phyloP scores from a whole-genome alignment of 768 basidiomycete species.

The Tricholoma saponaceum region DNA sequence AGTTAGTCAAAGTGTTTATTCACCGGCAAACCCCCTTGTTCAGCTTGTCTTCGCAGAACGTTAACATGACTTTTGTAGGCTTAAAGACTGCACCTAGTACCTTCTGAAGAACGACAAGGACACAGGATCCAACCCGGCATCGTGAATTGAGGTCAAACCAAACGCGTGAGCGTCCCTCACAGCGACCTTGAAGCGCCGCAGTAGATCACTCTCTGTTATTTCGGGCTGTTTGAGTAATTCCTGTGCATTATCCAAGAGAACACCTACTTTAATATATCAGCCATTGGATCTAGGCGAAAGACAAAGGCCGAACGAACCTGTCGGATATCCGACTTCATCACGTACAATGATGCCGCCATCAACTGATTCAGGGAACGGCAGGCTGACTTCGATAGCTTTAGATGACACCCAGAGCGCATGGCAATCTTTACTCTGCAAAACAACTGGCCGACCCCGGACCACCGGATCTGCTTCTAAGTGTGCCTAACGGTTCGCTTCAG shows the following conservation, averaged over 20 bases:
- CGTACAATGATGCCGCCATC: slow-evolving; percentile 82
- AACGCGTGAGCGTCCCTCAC: slow-evolving; percentile 62
- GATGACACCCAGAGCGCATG: slow-evolving; percentile 87
- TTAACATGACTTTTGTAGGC: slow-evolving; percentile 6
- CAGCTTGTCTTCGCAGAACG: slow-evolving; percentile 50
- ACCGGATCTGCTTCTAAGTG: slow-evolving; percentile 71
- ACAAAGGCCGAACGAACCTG: slow-evolving; percentile 41
- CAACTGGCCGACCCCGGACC: slow-evolving; percentile 63
- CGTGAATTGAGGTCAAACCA: slow-evolving; percentile 84
- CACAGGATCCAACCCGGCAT: slow-evolving; percentile 68
- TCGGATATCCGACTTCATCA: slow-evolving; percentile 61
- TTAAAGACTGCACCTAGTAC: slow-evolving; percentile 34
- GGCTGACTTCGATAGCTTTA: slow-evolving; percentile 50
- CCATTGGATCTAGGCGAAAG: background rate
- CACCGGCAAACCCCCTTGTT: slow-evolving; percentile 59
- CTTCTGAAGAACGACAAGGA: slow-evolving; percentile 74
- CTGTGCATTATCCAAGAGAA: slow-evolving; percentile 86
- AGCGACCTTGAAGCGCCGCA: slow-evolving; percentile 56
- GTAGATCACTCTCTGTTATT: slow-evolving; percentile 59
- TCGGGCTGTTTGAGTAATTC: slow-evolving; percentile 61
- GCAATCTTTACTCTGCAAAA: slow-evolving; percentile 82
- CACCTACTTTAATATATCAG: slow-evolving; percentile 37
- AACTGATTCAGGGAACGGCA: slow-evolving; percentile 61
- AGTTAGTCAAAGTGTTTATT: slow-evolving; percentile 7
- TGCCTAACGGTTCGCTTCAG: slow-evolving; percentile 34